Conservation (phyloP, 805 yeast genomes). For the Pichia nakasei region DNA sequence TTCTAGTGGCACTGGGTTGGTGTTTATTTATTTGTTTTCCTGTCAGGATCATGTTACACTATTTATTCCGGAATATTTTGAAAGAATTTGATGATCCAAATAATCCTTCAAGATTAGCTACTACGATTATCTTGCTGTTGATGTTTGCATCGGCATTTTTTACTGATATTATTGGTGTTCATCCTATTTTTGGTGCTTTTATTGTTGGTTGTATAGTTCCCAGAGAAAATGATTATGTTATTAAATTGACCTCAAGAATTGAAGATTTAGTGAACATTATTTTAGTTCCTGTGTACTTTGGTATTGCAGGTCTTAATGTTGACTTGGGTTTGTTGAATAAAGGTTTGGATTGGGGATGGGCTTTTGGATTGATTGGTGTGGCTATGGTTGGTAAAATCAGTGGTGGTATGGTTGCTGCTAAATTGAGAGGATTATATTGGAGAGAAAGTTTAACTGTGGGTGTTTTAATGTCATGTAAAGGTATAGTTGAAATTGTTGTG, state of each 20-base stretch:
- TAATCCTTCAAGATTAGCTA: constrained; percentile 57
- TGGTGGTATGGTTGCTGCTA: constrained; percentile 63
- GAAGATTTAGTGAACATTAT: constrained; percentile 70
- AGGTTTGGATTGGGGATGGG: constrained; percentile 75
- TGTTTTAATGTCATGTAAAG: constrained; percentile 79
- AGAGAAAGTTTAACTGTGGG: constrained; percentile 74
- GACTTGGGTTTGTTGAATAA: constrained; percentile 53
- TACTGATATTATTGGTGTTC: constrained; percentile 80
- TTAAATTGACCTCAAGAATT: constrained; percentile 60
- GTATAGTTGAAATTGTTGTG: constrained; percentile 79
- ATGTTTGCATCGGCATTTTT: constrained; percentile 64
- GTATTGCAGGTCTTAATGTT: constrained; percentile 66
- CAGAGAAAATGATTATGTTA: constrained; percentile 64
- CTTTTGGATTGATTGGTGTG: constrained; percentile 54
- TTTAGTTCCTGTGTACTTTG: constrained; percentile 71
- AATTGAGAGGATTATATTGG: constrained; percentile 53
- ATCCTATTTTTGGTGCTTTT: constrained; percentile 81
- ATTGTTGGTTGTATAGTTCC: constrained; percentile 70
- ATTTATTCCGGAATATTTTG: constrained; percentile 35
- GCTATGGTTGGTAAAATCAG: constrained; percentile 60
- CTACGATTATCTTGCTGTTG: constrained; percentile 44
- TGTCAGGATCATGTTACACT: constrained; percentile 39
- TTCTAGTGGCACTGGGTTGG: constrained; percentile 64
- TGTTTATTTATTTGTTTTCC: constrained; percentile 51
- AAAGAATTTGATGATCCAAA: constrained; percentile 36